Conservation (phyloP, 169 alveolate genomes). For the Perkinsus chesapeaki region DNA sequence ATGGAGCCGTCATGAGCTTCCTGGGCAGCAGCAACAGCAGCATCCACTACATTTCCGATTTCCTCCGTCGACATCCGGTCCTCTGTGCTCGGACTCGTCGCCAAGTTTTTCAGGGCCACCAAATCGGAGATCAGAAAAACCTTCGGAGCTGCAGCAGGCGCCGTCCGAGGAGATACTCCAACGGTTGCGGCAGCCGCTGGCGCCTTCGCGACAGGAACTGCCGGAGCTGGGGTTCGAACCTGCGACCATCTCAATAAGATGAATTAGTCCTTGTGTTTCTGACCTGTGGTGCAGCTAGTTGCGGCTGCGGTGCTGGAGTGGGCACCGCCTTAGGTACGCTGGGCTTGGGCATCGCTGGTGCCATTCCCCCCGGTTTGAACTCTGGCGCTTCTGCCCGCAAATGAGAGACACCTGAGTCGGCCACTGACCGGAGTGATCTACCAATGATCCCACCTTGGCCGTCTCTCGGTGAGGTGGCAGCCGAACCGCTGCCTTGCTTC, state of each 20-base stretch:
- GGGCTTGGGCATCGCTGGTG: background rate
- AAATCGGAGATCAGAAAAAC: background rate
- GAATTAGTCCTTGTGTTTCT: background rate
- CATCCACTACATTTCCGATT: background rate
- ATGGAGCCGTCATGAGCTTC: background rate
- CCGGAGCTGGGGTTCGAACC: background rate
- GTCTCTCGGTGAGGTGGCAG: background rate
- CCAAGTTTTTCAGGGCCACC: background rate
- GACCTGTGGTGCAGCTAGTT: constrained; percentile 3
- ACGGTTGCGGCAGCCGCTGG: background rate
- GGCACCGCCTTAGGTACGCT: background rate
- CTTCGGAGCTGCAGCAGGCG: background rate
- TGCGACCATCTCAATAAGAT: background rate
- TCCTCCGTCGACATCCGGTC: background rate
- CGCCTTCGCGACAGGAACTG: background rate
- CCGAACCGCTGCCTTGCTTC: background rate
- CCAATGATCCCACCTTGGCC: no score
- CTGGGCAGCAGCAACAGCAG: background rate
- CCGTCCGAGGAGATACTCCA: background rate
- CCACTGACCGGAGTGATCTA: no score
- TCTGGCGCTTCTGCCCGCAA: background rate
- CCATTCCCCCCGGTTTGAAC: background rate
- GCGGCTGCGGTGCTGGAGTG: background rate
- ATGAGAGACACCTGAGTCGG: background rate
- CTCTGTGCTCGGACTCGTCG: background rate